These are phyloP conservation scores for Barnettozyma siamensis DNA, from an alignment of 805 yeast species.

Conservation along the genomic window DNA sequence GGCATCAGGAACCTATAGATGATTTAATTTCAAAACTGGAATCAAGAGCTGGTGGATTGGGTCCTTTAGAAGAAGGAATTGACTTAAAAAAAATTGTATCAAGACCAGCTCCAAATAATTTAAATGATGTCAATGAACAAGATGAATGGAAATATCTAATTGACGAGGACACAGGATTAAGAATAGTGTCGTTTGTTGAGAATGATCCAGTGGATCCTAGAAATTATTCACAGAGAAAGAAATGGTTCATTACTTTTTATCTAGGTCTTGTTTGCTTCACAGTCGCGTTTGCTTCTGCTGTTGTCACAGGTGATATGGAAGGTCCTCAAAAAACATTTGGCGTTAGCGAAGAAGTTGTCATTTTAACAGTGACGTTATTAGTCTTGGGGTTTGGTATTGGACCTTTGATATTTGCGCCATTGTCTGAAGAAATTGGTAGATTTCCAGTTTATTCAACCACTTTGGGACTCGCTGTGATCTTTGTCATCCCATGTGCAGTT, in stretches of 20 bases:
- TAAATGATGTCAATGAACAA: conserved; percentile 27
- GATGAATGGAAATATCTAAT: conserved; percentile 57
- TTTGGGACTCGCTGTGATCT: conserved; percentile 47
- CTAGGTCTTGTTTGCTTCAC: conserved; percentile 50
- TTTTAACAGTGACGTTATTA: conserved; percentile 51
- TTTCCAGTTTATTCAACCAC: conserved; percentile 43
- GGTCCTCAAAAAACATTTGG: conserved; percentile 47
- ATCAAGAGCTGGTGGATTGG: conserved; percentile 41
- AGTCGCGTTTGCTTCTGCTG: conserved; percentile 58
- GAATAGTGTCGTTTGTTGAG: conserved; percentile 51
- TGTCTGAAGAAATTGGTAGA: conserved; percentile 63
- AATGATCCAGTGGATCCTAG: conserved; percentile 50
- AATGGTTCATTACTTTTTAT: conserved; percentile 45
- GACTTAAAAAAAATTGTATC: conserved; percentile 33
- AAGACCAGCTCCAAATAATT: conserved; percentile 21
- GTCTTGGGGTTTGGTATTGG: conserved; percentile 64
- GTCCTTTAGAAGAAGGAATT: conserved; percentile 51
- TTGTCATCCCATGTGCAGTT: conserved; percentile 56
- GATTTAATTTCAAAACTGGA: conserved; percentile 33
- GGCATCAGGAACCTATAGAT: conserved; percentile 31
- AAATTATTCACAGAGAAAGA: conserved; percentile 34
- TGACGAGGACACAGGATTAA: conserved; percentile 46
- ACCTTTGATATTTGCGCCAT: conserved; percentile 57
- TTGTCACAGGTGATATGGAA: conserved; percentile 55
- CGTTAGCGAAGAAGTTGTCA: conserved; percentile 53